Evolutionary conservation across 2,329 filamentous ascomycete species (phyloP), one percentile per base, ranked within the genome.

Genomic region (Talaromyces funiculosus): DNA sequence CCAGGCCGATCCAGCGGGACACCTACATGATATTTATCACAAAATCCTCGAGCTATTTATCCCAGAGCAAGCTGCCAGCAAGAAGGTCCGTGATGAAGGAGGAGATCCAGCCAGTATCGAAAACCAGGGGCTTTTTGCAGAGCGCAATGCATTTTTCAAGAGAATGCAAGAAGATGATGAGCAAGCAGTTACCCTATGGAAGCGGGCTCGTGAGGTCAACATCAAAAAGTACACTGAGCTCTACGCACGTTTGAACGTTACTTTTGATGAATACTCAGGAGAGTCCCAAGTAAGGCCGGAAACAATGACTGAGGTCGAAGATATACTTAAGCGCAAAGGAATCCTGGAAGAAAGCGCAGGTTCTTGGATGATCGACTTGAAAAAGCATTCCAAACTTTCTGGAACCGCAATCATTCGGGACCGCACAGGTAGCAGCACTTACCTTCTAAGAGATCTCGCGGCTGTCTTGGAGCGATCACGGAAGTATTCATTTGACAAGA

Each of bases 1-100:
- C 38, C 74, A 83, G 64, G 80, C 81, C 53, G 89, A 93, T 68
- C 90, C 90, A 12, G 91, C 93, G 70, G 89, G 90, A 73, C 90
- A 94, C 72, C 79, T 94, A 9, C 92, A 88, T 73, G 85, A 92
- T 68, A 86, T 94, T 56, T 94, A 93, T 68, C 89, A 92, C 64
- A 84, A 85, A 73, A 90, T 93, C 73, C 85, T 85, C 66, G 64
- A 37, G 31, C 22, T 14, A 0, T 57, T 57, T 33, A 20, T 31
- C 2, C 54, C 54, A 12, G 54, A 57, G 18, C 54, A 45, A 35
- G 40, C 24, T 3, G 38, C 38, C 2, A 57, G 54, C 31, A 42
- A 31, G 12, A 67, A 42, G 14, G 7, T 18, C 16, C 54, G 54
- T 4, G 54, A 57, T 43, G n/a, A 47, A 35, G 40, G 40, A 45